Evolutionary conservation across 1,284 basidiomycete species (phyloP).

Genomic region (Polyporus tsugae): DNA sequence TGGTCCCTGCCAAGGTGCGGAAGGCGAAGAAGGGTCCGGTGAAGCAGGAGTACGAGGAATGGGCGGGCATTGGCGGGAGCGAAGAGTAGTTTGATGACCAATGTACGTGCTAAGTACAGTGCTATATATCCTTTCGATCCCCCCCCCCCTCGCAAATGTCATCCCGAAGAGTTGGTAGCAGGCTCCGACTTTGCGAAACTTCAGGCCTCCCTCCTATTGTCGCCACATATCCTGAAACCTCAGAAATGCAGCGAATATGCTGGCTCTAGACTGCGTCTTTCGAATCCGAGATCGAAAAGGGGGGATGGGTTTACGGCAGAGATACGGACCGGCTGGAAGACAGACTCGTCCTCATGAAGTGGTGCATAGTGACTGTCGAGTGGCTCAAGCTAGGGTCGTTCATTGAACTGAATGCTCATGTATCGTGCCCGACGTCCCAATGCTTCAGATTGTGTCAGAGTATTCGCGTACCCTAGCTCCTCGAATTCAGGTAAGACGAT

Average conservation of each 20-base stretch:
- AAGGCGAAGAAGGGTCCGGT: constrained; percentile 33
- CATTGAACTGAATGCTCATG: too few species aligned
- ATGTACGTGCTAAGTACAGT: neutral
- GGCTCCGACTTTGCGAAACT: neutral
- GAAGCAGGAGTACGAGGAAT: constrained; percentile 43
- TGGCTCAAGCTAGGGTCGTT: too few species aligned
- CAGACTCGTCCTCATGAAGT: too few species aligned
- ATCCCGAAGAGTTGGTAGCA: neutral
- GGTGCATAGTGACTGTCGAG: too few species aligned
- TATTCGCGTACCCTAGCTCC: too few species aligned
- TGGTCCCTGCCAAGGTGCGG: constrained; percentile 39
- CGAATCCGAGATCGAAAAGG: too few species aligned
- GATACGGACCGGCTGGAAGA: too few species aligned
- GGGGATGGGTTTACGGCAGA: too few species aligned
- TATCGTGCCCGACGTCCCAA: too few species aligned
- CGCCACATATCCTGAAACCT: neutral
- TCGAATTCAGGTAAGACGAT: too few species aligned
- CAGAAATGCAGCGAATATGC: neutral
- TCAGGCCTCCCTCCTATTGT: neutral
- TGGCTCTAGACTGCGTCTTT: too few species aligned
- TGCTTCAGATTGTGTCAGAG: too few species aligned
- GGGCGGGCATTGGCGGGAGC: constrained; percentile 36
- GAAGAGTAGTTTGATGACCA: neutral
- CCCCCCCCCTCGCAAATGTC: neutral
- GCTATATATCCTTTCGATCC: neutral